Evolutionary conservation across 2,329 filamentous ascomycete species (phyloP).

Genomic region (Hymenoscyphus albidus): DNA sequence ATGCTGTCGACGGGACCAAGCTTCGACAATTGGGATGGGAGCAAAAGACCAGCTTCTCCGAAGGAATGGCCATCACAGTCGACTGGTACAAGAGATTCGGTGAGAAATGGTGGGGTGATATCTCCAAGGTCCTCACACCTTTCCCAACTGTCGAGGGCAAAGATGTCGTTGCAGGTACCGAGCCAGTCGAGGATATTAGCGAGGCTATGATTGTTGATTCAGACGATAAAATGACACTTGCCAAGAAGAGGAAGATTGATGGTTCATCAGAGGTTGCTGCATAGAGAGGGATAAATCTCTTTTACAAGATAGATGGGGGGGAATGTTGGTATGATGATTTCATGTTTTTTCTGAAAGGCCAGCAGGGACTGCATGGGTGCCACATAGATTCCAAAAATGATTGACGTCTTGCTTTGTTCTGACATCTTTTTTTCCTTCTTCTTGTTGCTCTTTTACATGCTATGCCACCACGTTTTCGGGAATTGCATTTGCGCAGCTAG

Average conservation of each 20-base stretch:
- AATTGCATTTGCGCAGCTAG: too few relatives aligned
- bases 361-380: background rate
- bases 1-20: conserved; percentile 68
- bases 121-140: conserved; percentile 63
- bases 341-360: background rate
- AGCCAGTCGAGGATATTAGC: conserved; percentile 30
- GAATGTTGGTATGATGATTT: conserved; percentile 2
- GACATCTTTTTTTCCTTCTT: background rate
- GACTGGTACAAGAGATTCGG: conserved; percentile 67
- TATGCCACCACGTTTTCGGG: background rate
- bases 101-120: conserved; percentile 69
- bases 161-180: conserved; percentile 43
- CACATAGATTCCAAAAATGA: conserved; percentile 4
- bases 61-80: conserved; percentile 61
- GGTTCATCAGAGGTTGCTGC: conserved; percentile 13
- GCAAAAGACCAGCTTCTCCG: conserved; percentile 60
- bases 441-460: background rate
- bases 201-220: conserved; percentile 31
- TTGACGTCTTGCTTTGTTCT: conserved; percentile 2
- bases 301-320: background rate
- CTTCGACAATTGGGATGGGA: conserved; percentile 65
- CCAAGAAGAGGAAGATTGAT: conserved; percentile 30
- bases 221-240: conserved; percentile 28
- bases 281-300: conserved; percentile 1
- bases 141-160: conserved; percentile 59